These are phyloP conservation scores for Cucumis hystrix DNA, from an alignment of 306 rosid genomes.

Conservation along the genomic window DNA sequence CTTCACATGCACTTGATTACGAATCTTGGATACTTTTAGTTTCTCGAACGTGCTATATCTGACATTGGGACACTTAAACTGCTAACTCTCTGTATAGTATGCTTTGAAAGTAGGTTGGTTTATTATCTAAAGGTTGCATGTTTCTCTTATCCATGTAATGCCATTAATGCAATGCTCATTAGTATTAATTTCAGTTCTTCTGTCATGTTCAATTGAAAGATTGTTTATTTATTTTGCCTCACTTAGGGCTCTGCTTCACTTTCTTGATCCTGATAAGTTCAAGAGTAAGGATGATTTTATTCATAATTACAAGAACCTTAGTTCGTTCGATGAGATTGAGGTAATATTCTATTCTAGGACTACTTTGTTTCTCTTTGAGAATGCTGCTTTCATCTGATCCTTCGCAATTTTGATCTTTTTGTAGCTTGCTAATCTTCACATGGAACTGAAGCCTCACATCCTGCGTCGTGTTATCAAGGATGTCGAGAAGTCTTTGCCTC, in stretches of 20 bases:
- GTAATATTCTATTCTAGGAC: slow-evolving; percentile 19
- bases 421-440: slow-evolving; percentile 96
- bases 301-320: slow-evolving; percentile 92
- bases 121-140: neutral
- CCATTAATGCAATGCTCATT: neutral
- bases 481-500: slow-evolving; percentile 98
- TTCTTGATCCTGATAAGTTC: slow-evolving; percentile 82
- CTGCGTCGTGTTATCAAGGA: slow-evolving; percentile 97
- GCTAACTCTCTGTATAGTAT: slow-evolving; percentile 2
- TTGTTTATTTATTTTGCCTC: neutral
- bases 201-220: neutral
- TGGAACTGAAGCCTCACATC: slow-evolving; percentile 96
- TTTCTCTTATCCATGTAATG: neutral
- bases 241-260: slow-evolving; percentile 93
- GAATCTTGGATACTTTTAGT: neutral
- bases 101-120: neutral
- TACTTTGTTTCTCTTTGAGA: neutral
- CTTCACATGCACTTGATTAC: neutral
- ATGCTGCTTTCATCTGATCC: slow-evolving; percentile 2
- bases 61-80: neutral
- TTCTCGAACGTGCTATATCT: neutral
- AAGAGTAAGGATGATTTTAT: slow-evolving; percentile 88
- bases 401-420: slow-evolving; percentile 10
- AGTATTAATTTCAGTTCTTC: neutral
- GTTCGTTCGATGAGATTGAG: slow-evolving; percentile 97